phyloP scores from a whole-genome alignment of 768 basidiomycete genomes.

The Trametes coccinea region DNA sequence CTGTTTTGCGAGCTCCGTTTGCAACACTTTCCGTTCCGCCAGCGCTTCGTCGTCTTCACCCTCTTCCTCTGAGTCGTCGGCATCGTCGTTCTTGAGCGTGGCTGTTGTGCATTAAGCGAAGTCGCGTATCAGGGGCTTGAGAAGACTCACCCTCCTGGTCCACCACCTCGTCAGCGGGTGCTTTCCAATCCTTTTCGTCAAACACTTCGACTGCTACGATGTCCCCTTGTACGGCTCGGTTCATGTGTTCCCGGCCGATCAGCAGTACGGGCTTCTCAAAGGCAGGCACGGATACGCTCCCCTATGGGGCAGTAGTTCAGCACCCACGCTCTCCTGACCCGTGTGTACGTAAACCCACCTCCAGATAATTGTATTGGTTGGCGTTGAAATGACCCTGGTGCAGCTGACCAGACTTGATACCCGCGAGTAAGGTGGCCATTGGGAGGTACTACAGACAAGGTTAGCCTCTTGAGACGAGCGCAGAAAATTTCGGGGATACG shows the following conservation, averaged over 20 bases:
- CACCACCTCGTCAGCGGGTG: constrained; percentile 87
- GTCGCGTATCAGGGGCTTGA: constrained; percentile 1
- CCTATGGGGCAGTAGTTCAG: constrained; percentile 43
- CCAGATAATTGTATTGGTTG: constrained; percentile 93
- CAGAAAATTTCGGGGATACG: constrained; percentile 14
- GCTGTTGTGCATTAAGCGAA: constrained; percentile 42
- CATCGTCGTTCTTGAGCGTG: constrained; percentile 84
- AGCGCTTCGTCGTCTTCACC: constrained; percentile 37
- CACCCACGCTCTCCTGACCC: not conserved
- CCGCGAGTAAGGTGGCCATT: constrained; percentile 67
- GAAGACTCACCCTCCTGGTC: constrained; percentile 78
- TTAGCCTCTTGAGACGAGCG: not conserved
- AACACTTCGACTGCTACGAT: constrained; percentile 90
- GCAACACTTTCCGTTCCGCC: constrained; percentile 33
- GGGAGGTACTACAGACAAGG: constrained; percentile 67
- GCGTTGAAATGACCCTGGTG: constrained; percentile 96
- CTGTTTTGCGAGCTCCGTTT: constrained; percentile 27
- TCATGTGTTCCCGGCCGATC: constrained; percentile 91
- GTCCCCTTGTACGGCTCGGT: constrained; percentile 92
- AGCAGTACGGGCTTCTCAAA: constrained; percentile 81
- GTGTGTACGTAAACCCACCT: constrained; percentile 48
- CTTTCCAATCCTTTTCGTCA: constrained; percentile 86
- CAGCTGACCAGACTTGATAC: constrained; percentile 80
- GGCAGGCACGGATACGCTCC: constrained; percentile 72
- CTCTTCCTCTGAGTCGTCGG: constrained; percentile 70